Evolutionary conservation across 2,329 filamentous ascomycete species (phyloP).

Genomic region (Fusarium sambucinum): DNA sequence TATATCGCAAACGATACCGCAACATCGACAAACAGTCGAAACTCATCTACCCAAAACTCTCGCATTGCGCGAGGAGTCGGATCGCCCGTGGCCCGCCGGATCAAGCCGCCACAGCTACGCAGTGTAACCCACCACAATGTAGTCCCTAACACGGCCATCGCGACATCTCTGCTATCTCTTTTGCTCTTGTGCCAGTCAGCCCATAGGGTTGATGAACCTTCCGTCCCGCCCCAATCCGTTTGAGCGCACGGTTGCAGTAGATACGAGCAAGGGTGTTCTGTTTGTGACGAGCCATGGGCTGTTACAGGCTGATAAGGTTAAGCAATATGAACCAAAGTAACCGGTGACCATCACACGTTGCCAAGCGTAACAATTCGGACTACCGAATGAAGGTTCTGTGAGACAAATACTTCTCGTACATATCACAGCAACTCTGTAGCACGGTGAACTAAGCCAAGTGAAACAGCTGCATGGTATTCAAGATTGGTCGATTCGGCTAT

Average conservation of each 20-base stretch:
- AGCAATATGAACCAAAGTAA: constrained; percentile 5
- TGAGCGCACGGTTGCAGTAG: constrained; percentile 2
- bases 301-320: constrained; percentile 20
- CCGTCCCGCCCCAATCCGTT: neutral
- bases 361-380: constrained; percentile 29
- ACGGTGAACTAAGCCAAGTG: constrained; percentile 9
- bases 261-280: neutral
- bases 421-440: constrained; percentile 5
- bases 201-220: constrained; percentile 7
- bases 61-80: constrained; percentile 16
- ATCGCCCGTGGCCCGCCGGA: constrained; percentile 30
- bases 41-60: constrained; percentile 12
- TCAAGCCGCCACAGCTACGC: constrained; percentile 24
- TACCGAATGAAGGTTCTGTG: constrained; percentile 20
- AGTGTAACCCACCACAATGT: constrained; percentile 14
- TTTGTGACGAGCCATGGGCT: constrained; percentile 12
- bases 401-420: constrained; percentile 24
- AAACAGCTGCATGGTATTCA: constrained; percentile 20
- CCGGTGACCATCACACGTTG: constrained; percentile 33
- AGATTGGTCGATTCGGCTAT: constrained; percentile 31
- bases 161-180: constrained; percentile 10
- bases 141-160: constrained; percentile 1
- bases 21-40: neutral
- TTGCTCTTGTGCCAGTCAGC: constrained; percentile 11
- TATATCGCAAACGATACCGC: neutral